These are phyloP conservation scores for Wickerhamiella kurtzmanii DNA, from an alignment of 805 yeast genomes.

Conservation along the genomic window DNA sequence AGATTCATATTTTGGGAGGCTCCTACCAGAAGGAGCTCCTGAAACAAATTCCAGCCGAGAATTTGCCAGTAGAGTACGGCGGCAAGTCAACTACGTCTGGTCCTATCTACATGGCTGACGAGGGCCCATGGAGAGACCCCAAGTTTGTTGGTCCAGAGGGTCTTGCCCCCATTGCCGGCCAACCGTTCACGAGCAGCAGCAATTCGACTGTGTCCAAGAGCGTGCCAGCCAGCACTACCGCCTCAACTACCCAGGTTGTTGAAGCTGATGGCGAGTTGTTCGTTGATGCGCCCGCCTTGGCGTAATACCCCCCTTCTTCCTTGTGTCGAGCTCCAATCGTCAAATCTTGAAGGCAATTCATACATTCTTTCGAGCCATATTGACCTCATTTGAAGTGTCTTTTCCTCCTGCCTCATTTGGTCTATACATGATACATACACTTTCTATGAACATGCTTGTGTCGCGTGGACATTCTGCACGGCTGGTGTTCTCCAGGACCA, in stretches of 20 bases:
- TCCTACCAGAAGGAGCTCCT: slow-evolving; percentile 69
- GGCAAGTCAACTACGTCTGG: slow-evolving; percentile 66
- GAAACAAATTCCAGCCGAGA: slow-evolving; percentile 86
- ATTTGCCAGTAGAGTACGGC: slow-evolving; percentile 84
- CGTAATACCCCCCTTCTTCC: background rate
- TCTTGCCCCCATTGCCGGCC: slow-evolving; percentile 50
- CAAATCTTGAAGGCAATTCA: no score
- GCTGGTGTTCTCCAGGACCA: no score
- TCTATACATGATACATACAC: no score
- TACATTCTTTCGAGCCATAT: no score
- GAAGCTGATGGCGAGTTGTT: background rate
- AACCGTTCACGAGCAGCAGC: background rate
- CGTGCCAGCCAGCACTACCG: slow-evolving; percentile 5
- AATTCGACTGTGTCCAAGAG: background rate
- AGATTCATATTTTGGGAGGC: slow-evolving; percentile 76
- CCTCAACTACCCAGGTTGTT: slow-evolving; percentile 7
- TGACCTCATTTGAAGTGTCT: no score
- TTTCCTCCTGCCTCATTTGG: no score
- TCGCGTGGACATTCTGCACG: no score
- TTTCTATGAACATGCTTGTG: no score
- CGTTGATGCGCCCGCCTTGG: no score
- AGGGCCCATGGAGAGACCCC: slow-evolving; percentile 96
- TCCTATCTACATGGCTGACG: slow-evolving; percentile 61
- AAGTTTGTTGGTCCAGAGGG: slow-evolving; percentile 90
- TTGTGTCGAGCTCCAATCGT: background rate